Conservation (phyloP, 192 early-diverging fungal species). For the Obelidium mucronatum region DNA sequence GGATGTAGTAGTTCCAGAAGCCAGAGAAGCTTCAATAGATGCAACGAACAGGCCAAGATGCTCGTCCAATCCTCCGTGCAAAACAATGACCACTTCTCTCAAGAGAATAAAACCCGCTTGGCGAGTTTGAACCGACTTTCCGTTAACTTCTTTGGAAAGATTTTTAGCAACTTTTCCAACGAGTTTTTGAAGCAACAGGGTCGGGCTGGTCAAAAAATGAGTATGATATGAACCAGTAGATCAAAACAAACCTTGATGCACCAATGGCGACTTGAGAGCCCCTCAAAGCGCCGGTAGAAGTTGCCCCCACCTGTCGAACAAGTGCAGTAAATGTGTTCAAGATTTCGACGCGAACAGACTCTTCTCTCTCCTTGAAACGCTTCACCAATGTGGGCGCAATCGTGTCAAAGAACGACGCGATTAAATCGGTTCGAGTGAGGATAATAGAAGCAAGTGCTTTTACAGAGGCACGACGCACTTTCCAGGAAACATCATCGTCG, state of each 20-base stretch:
- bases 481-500: constrained; percentile 93
- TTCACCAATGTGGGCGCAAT: constrained; percentile 77
- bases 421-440: constrained; percentile 72
- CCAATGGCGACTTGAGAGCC: too few species aligned
- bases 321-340: constrained; percentile 74
- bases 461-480: constrained; percentile 82
- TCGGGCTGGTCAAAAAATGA: too few species aligned
- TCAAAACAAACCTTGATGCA: too few species aligned
- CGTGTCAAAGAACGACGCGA: constrained; percentile 65
- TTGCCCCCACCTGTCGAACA: constrained; percentile 56
- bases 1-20: constrained; percentile 54
- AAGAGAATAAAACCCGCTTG: constrained; percentile 79
- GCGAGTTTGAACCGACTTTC: constrained; percentile 77
- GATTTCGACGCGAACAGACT: constrained; percentile 83
- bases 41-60: constrained; percentile 71
- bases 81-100: constrained; percentile 70
- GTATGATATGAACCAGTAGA: too few species aligned
- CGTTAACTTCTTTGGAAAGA: constrained; percentile 71
- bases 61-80: constrained; percentile 77
- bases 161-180: constrained; percentile 73
- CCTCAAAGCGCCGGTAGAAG: constrained; percentile 17
- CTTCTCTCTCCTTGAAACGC: constrained; percentile 86
- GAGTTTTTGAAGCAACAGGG: constrained; percentile 59
- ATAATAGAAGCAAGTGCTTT: constrained; percentile 74
- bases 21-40: constrained; percentile 73